These are phyloP conservation scores for Fusarium algeriense DNA, from an alignment of 2,329 filamentous ascomycete species.

Conservation along the genomic window DNA sequence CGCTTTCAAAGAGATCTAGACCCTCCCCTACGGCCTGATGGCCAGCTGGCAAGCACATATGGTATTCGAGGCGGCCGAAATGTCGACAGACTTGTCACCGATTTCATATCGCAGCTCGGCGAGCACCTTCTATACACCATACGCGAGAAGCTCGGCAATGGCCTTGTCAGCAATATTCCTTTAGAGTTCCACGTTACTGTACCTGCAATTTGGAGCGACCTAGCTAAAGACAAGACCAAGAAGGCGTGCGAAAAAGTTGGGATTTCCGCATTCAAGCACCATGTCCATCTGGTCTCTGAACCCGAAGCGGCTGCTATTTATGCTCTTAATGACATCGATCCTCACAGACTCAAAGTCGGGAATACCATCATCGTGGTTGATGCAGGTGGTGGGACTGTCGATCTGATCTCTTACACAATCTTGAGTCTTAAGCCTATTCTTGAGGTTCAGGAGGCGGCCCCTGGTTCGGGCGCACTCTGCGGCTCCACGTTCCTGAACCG, in stretches of 20 bases:
- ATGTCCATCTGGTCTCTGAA: conserved; percentile 60
- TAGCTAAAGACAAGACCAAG: conserved; percentile 62
- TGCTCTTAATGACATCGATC: conserved; percentile 56
- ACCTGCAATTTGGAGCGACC: conserved; percentile 68
- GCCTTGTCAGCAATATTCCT: conserved; percentile 56
- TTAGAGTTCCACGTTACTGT: conserved; percentile 67
- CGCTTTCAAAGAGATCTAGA: conserved; percentile 51
- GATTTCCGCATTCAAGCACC: conserved; percentile 46
- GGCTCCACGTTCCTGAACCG: conserved; percentile 61
- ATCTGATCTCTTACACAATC: conserved; percentile 64
- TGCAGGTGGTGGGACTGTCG: conserved; percentile 64
- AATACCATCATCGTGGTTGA: conserved; percentile 65
- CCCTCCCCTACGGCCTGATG: conserved; percentile 52
- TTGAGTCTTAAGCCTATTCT: conserved; percentile 57
- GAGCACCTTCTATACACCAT: conserved; percentile 60
- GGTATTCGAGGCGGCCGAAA: conserved; percentile 49
- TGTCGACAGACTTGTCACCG: conserved; percentile 58
- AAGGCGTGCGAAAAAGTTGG: conserved; percentile 57
- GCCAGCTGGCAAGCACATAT: conserved; percentile 46
- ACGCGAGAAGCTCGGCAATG: conserved; percentile 56
- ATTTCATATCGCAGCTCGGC: conserved; percentile 60
- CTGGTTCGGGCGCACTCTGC: conserved; percentile 60
- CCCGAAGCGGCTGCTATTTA: conserved; percentile 64
- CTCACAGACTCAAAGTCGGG: conserved; percentile 54
- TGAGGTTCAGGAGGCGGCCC: conserved; percentile 59